Base-by-base conservation (phyloP, 495 filamentous ascomycete genomes). In the Extremus antarcticus region DNA sequence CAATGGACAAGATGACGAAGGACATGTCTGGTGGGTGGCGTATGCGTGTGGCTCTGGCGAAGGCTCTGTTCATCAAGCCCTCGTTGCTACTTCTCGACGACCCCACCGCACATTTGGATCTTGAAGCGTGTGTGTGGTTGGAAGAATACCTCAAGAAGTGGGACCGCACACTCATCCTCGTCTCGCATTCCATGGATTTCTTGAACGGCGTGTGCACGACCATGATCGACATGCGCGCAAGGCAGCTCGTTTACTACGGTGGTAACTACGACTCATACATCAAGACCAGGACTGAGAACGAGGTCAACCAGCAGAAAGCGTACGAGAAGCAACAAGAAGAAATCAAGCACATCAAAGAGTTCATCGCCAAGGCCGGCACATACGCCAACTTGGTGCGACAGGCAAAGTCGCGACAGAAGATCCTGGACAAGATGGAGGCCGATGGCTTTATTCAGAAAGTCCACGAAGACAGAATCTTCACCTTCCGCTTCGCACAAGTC, bases 21-120 rank as follows among this genome's bases (percentile, higher is more conserved):
- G 92, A 99, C 66, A 99, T 99, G 92, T 99, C 92, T 61, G 92
- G 92, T 85, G 92, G 92, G 58, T 99, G 92, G 92, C 82, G 94
- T 75, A 99, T 99, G 92, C 87, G 92, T 79, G 92, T 99, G 25
- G 92, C 92, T 29, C 81, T 99, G 40, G 92, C 78, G 64, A 99
- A 97, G 78, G 94, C 92, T 25, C 84, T 99, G 47, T 99, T 99
- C 77, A 91, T 99, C 71, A 94, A 91, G 79, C 92, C 92, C 21
- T 90, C 88, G 7, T 77, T 99, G 38, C 81, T 99, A 17, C 79
- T 99, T 46, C 89, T 99, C 59, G 92, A 99, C 70, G 92, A 99
- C 76, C 92, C 92, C 17, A 99, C 92, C 25, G 92, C 92, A 60
- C 92, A 99, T 80, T 88, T 99, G 80, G 92, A 99, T 78, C 79